phyloP scores from a whole-genome alignment of 306 rosid genomes.

The Cicer arietinum region DNA sequence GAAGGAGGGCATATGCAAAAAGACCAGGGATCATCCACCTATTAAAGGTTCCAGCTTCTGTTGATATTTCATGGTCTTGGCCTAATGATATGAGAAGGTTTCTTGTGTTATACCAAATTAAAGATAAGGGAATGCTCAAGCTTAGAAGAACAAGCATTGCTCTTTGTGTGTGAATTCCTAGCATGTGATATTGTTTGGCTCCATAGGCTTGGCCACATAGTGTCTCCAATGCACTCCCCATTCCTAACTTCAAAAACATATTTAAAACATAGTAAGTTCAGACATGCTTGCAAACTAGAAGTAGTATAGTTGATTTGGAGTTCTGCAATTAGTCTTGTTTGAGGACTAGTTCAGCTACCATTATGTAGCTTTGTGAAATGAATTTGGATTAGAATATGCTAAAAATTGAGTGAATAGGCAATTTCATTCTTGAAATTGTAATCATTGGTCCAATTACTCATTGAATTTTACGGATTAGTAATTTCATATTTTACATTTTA shows the following conservation, averaged over 20 bases:
- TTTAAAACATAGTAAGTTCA: background rate
- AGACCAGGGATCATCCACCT: constrained; percentile 60
- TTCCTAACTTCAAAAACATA: constrained; percentile 53
- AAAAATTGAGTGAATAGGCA: too few relatives aligned
- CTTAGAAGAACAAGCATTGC: constrained; percentile 56
- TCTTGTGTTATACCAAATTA: constrained; percentile 55
- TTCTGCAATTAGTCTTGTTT: too few relatives aligned
- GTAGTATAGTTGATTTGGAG: too few relatives aligned
- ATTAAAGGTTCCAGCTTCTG: constrained; percentile 54
- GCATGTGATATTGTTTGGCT: constrained; percentile 59
- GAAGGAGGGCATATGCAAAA: constrained; percentile 54
- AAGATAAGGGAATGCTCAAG: constrained; percentile 51
- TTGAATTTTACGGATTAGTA: too few relatives aligned
- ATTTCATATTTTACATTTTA: too few relatives aligned
- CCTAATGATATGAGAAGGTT: constrained; percentile 51
- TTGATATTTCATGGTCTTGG: constrained; percentile 56
- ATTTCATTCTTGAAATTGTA: too few relatives aligned
- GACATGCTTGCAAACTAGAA: too few relatives aligned
- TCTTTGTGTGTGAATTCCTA: constrained; percentile 62
- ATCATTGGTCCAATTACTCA: too few relatives aligned
- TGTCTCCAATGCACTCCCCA: constrained; percentile 70
- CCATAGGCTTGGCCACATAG: constrained; percentile 71
- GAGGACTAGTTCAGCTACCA: too few relatives aligned
- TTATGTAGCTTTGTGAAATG: too few relatives aligned
- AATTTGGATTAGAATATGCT: too few relatives aligned